Conservation (phyloP, 75 land plant species). For the Pinus albicaulis region DNA sequence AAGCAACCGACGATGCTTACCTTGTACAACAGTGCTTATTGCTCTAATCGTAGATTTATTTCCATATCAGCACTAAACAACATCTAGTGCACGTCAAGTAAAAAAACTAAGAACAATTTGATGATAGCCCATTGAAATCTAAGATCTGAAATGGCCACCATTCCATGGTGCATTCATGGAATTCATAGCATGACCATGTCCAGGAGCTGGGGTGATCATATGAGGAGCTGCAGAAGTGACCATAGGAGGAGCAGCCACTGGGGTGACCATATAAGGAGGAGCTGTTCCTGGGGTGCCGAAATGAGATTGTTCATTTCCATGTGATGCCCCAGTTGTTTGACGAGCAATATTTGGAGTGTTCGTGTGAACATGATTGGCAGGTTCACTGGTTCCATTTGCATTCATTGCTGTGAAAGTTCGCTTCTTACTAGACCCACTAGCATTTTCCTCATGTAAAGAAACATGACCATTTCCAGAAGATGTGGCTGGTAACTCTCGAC, state of each 20-base stretch:
- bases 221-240: not conserved
- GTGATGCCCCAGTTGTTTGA: conserved; percentile 4
- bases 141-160: conserved; percentile 5
- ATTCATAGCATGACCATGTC: not conserved
- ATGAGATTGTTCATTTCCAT: conserved; percentile 8
- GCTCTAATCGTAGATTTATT: not conserved
- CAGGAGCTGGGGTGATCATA: not conserved
- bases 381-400: not conserved
- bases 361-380: conserved; percentile 1
- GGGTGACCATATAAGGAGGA: no score
- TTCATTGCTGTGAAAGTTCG: conserved; percentile 8
- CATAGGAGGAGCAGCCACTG: not conserved
- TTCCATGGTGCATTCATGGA: conserved; percentile 5
- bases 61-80: not conserved
- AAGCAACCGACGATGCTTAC: not conserved
- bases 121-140: not conserved
- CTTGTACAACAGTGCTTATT: not conserved
- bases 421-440: conserved; percentile 10
- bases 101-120: not conserved
- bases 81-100: not conserved
- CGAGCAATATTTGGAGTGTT: conserved; percentile 2
- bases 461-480: conserved; percentile 16
- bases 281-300: not conserved
- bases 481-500: conserved; percentile 50
- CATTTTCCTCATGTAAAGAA: conserved; percentile 2